A percentile compares a stretch with the other conserved stretches of the same genome.
Evolutionary conservation across 2,329 filamentous ascomycete species (phyloP).

Genomic region (Fusarium illudens): DNA sequence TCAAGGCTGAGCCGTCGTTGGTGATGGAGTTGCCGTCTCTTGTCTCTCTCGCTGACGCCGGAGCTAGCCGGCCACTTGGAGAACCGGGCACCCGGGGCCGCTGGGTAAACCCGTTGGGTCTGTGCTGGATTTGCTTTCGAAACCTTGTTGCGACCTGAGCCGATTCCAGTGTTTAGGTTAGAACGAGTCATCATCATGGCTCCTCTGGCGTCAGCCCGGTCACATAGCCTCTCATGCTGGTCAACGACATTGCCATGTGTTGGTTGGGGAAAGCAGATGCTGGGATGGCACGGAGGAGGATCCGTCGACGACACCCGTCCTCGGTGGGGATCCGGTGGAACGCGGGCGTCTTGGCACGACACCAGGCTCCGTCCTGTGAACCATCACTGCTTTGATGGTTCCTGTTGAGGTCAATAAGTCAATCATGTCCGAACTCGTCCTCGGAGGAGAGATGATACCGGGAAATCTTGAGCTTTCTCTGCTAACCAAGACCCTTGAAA

Average conservation of each 20-base stretch:
- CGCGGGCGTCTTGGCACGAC: conserved; percentile 2
- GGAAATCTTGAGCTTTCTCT: background rate
- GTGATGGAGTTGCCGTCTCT: conserved; percentile 8
- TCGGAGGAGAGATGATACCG: background rate
- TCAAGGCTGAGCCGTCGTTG: conserved; percentile 28
- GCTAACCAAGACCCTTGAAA: background rate
- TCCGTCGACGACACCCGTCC: conserved; percentile 3
- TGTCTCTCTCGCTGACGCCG: conserved; percentile 20
- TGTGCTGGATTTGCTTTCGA: conserved; percentile 5
- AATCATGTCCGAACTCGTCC: background rate
- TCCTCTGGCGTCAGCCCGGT: background rate
- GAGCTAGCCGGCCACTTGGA: conserved; percentile 13
- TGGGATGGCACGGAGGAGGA: conserved; percentile 2
- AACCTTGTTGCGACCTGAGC: background rate
- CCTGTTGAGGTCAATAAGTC: background rate
- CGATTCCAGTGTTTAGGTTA: background rate
- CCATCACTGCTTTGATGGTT: background rate
- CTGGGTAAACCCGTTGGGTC: conserved; percentile 1
- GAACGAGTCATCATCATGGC: conserved; percentile 19
- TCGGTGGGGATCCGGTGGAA: background rate
- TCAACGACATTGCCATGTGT: conserved; percentile 6
- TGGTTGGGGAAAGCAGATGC: conserved; percentile 16
- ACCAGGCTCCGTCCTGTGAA: background rate
- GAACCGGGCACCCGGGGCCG: conserved; percentile 3
- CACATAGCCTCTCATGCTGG: conserved; percentile 6